A percentile compares a stretch with the other conserved stretches of the same genome.
Evolutionary conservation across 2,329 filamentous ascomycete species (phyloP).

Genomic region (Thielaviopsis ethacetica): DNA sequence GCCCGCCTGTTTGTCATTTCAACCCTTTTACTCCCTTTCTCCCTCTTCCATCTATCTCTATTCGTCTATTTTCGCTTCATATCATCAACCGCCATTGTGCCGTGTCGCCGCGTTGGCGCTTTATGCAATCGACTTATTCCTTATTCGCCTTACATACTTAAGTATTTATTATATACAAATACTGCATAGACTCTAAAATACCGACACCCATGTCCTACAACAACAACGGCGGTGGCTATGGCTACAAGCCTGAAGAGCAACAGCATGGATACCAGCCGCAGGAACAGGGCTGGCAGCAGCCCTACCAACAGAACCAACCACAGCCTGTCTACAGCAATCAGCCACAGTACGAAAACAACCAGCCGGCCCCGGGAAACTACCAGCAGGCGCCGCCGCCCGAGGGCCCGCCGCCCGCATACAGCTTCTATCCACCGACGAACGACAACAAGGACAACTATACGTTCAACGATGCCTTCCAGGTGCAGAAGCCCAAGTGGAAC

Average conservation of each 20-base stretch:
- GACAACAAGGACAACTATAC: slow-evolving; percentile 31
- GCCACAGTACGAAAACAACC: slow-evolving; percentile 11
- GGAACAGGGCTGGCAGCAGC: slow-evolving; percentile 16
- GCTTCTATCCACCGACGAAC: slow-evolving; percentile 22
- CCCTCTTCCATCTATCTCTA: background rate
- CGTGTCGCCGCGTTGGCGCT: no score
- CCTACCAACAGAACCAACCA: slow-evolving; percentile 16
- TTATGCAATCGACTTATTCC: background rate
- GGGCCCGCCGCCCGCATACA: slow-evolving; percentile 19
- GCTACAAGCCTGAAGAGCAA: slow-evolving; percentile 3
- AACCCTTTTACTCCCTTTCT: background rate
- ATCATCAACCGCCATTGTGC: background rate
- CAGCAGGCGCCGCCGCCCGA: slow-evolving; percentile 17
- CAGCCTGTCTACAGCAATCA: slow-evolving; percentile 15
- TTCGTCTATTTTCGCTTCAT: no score
- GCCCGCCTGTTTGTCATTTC: background rate
- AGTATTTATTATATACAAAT: no score
- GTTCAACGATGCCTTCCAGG: slow-evolving; percentile 70
- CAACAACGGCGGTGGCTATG: background rate
- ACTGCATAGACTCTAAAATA: background rate
- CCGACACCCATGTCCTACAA: slow-evolving; percentile 6
- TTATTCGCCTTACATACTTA: background rate
- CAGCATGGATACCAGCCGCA: slow-evolving; percentile 13
- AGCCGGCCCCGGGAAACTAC: slow-evolving; percentile 13
- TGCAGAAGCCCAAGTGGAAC: slow-evolving; percentile 74